Conservation (phyloP, 495 filamentous ascomycete genomes). For the Aspergillus indologenus region DNA sequence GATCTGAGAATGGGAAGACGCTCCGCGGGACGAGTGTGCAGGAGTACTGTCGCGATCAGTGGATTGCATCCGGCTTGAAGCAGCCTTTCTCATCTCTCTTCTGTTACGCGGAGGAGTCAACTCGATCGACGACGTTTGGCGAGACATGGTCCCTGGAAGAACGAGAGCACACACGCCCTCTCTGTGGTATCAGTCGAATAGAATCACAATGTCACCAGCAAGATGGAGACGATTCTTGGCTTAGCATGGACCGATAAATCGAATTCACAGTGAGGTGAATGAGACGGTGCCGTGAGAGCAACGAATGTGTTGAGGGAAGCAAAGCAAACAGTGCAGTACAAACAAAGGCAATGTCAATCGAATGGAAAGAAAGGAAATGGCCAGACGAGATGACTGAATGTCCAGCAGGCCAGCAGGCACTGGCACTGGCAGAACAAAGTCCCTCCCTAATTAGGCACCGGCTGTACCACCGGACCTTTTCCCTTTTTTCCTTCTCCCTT, state of each 20-base stretch:
- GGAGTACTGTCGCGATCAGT: slow-evolving; percentile 31
- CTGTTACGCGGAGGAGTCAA: background rate
- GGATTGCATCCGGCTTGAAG: slow-evolving; percentile 12
- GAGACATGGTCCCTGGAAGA: background rate
- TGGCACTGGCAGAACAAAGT: background rate
- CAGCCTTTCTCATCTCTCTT: background rate
- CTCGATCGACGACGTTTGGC: background rate
- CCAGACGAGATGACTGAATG: too few relatives aligned
- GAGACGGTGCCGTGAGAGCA: background rate
- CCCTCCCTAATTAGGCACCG: background rate
- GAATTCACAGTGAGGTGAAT: background rate
- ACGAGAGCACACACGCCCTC: background rate
- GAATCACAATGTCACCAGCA: background rate
- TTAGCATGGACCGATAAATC: background rate
- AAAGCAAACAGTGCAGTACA: background rate
- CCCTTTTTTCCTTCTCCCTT: background rate
- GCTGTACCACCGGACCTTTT: background rate
- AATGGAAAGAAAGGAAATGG: background rate
- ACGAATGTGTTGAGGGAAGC: background rate
- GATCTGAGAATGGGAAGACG: slow-evolving; percentile 15
- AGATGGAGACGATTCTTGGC: too few relatives aligned
- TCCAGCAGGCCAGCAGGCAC: background rate
- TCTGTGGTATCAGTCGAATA: background rate
- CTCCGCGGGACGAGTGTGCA: slow-evolving; percentile 5
- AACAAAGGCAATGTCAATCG: background rate